A percentile compares a stretch with the other conserved stretches of the same genome.
Evolutionary conservation across 441 rosid species (phyloP).

Genomic region (Viola pubescens): DNA sequence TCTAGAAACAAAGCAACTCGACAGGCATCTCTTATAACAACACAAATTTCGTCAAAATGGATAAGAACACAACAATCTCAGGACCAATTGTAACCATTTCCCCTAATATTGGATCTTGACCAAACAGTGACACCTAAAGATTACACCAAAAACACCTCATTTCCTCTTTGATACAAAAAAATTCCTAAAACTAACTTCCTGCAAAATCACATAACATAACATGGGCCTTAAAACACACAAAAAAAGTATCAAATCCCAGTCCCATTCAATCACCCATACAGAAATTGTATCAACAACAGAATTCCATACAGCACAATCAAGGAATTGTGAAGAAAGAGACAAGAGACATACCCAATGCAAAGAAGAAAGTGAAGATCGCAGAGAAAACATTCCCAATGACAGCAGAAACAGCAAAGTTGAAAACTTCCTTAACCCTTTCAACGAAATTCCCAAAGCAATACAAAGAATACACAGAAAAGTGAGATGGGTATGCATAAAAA

Average conservation of each 20-base stretch:
- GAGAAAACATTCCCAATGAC: constrained; percentile 80
- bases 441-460: constrained; percentile 44
- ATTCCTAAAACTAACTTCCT: neutral
- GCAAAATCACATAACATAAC: too few relatives aligned
- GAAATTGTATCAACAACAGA: too few relatives aligned
- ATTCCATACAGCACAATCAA: neutral
- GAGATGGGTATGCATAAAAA: constrained; percentile 43
- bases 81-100: constrained; percentile 3
- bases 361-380: constrained; percentile 92
- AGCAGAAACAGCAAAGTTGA: constrained; percentile 62
- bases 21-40: neutral
- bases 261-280: neutral
- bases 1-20: neutral
- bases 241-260: constrained; percentile 10
- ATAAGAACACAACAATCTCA: constrained; percentile 13
- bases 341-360: constrained; percentile 64
- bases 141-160: neutral
- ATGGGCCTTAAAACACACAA: neutral
- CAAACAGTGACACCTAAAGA: too few relatives aligned
- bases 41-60: constrained; percentile 2
- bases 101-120: neutral
- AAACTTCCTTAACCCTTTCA: constrained; percentile 49
- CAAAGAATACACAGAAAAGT: constrained; percentile 35
- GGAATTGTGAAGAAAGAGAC: neutral
- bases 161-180: neutral